Conservation (phyloP, 305 asterid genomes). For the Galium porrigens region DNA sequence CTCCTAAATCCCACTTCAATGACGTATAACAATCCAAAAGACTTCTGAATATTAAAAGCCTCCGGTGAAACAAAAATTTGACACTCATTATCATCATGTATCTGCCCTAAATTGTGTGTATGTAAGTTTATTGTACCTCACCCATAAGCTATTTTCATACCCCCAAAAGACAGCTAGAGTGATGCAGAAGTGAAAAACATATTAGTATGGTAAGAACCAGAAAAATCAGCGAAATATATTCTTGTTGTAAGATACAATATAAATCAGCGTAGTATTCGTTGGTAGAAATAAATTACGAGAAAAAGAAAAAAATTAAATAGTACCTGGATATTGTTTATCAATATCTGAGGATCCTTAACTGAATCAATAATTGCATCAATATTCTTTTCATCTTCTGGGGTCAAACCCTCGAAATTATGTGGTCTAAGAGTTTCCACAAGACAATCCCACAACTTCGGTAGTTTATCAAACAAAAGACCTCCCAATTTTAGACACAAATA, state of each 20-base stretch:
- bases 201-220: background rate
- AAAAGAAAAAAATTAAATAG: slow-evolving; percentile 10
- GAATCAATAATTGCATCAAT: slow-evolving; percentile 47
- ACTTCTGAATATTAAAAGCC: background rate
- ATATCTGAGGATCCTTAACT: slow-evolving; percentile 59
- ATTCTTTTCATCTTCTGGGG: slow-evolving; percentile 52
- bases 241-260: background rate
- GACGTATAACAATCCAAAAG: background rate
- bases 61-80: background rate
- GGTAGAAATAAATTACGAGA: background rate
- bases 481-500: slow-evolving; percentile 76
- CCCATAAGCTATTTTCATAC: background rate
- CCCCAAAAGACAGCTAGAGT: background rate
- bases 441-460: slow-evolving; percentile 92
- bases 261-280: background rate
- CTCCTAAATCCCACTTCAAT: background rate
- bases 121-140: background rate
- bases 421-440: slow-evolving; percentile 88
- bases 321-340: slow-evolving; percentile 92
- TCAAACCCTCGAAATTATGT: slow-evolving; percentile 40
- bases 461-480: slow-evolving; percentile 63
- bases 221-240: background rate
- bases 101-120: background rate
- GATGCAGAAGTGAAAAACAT: background rate
- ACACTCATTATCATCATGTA: background rate